Percentiles rank a stretch among this genome's conserved stretches.
Conservation (phyloP, 768 basidiomycete genomes). For the Mycena metata region DNA sequence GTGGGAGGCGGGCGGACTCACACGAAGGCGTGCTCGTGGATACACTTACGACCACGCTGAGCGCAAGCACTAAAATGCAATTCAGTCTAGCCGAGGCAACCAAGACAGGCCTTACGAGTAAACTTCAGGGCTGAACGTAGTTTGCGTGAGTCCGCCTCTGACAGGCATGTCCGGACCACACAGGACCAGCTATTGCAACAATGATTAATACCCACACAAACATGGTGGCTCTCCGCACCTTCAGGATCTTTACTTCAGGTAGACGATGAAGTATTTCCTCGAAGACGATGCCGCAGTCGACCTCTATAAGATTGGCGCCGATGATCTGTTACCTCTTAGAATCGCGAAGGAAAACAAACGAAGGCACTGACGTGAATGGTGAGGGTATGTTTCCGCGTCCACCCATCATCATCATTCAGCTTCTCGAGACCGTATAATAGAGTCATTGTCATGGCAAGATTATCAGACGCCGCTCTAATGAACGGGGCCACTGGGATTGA, state of each 20-base stretch:
- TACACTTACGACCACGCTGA: constrained; percentile 22
- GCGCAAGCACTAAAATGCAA: constrained; percentile 18
- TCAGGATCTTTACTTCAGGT: constrained; percentile 40
- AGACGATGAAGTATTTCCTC: constrained; percentile 45
- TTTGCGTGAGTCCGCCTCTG: background rate
- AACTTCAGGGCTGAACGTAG: background rate
- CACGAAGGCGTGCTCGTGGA: constrained; percentile 26
- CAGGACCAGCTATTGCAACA: constrained; percentile 33
- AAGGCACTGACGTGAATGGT: constrained; percentile 47
- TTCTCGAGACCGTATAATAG: constrained; percentile 50
- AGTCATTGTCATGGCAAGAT: constrained; percentile 49
- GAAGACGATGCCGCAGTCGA: constrained; percentile 27
- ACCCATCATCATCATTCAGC: constrained; percentile 44
- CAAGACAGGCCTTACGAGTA: constrained; percentile 22
- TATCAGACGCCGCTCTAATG: constrained; percentile 46
- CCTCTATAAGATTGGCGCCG: constrained; percentile 36
- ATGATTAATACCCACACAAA: background rate
- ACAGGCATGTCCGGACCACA: constrained; percentile 41
- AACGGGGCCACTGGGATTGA: constrained; percentile 29
- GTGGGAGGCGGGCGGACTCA: constrained; percentile 8
- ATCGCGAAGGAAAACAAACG: background rate
- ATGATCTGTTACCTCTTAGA: constrained; percentile 35
- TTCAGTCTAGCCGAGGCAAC: background rate
- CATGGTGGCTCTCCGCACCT: constrained; percentile 26
- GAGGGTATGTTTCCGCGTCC: constrained; percentile 48